phyloP scores from a whole-genome alignment of 345 rosid species.

The Euphorbia lathyris region DNA sequence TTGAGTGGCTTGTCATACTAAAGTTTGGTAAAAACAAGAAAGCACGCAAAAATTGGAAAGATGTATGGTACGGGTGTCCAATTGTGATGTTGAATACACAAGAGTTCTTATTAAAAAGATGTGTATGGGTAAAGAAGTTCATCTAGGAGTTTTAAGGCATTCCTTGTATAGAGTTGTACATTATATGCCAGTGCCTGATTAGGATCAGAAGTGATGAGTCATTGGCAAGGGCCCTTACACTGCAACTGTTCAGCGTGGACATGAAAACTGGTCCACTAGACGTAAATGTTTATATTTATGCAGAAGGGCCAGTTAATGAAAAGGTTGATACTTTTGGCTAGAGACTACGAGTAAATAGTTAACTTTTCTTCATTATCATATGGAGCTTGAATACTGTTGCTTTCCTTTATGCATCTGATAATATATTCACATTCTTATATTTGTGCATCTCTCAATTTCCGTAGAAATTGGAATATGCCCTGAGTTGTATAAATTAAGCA shows the following conservation, averaged over 20 bases:
- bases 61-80: not conserved
- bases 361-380: not conserved
- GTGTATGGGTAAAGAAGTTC: not conserved
- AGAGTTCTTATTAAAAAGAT: not conserved
- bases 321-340: not conserved
- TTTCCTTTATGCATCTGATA: not conserved
- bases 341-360: not conserved
- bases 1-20: not conserved
- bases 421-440: not conserved
- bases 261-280: too few relatives aligned
- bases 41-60: not conserved
- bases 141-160: not conserved
- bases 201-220: not conserved
- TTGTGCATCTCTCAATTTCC: not conserved
- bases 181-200: not conserved
- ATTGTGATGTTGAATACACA: not conserved
- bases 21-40: not conserved
- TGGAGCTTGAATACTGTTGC: not conserved
- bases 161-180: not conserved
- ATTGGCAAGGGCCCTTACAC: not conserved
- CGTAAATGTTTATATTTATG: not conserved
- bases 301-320: not conserved
- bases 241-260: not conserved
- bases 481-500: not conserved
- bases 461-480: conserved; percentile 1